phyloP scores from a whole-genome alignment of 306 rosid species.

The Quercus aquifolioides region DNA sequence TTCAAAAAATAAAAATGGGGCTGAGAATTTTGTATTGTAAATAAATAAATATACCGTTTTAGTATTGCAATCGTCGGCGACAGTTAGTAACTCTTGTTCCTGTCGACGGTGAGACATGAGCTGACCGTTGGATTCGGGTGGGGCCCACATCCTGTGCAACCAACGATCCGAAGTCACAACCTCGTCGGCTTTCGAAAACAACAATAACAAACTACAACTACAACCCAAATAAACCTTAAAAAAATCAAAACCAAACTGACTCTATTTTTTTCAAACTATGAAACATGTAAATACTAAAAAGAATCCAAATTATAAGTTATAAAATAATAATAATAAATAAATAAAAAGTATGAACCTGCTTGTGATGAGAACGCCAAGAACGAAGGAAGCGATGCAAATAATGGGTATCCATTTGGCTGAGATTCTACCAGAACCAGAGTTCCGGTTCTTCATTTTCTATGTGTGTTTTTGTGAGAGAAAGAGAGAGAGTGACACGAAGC shows the following conservation, averaged over 20 bases:
- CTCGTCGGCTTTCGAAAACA: neutral
- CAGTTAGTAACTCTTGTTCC: constrained; percentile 66
- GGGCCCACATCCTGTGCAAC: constrained; percentile 64
- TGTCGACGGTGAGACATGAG: constrained; percentile 53
- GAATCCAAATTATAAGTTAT: too few relatives aligned
- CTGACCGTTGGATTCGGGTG: constrained; percentile 59
- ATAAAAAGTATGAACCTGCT: constrained; percentile 43
- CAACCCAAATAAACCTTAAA: too few relatives aligned
- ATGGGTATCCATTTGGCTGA: constrained; percentile 84
- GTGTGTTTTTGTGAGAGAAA: neutral
- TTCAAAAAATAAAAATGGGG: too few relatives aligned
- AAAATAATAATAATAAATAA: neutral
- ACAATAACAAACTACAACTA: constrained; percentile 9
- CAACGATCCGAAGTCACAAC: neutral
- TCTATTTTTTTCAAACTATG: too few relatives aligned
- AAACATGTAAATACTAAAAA: too few relatives aligned
- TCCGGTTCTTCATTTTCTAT: constrained; percentile 58
- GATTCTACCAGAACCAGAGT: constrained; percentile 49
- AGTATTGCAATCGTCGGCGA: constrained; percentile 57
- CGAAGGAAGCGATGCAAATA: constrained; percentile 68
- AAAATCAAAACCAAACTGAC: too few relatives aligned
- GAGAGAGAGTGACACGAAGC: neutral
- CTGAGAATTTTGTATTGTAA: neutral
- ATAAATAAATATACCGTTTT: constrained; percentile 37
- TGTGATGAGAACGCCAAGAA: constrained; percentile 78